These are phyloP conservation scores for Staphylotrichum longicolle DNA, from an alignment of 495 filamentous ascomycete genomes.

Conservation along the genomic window DNA sequence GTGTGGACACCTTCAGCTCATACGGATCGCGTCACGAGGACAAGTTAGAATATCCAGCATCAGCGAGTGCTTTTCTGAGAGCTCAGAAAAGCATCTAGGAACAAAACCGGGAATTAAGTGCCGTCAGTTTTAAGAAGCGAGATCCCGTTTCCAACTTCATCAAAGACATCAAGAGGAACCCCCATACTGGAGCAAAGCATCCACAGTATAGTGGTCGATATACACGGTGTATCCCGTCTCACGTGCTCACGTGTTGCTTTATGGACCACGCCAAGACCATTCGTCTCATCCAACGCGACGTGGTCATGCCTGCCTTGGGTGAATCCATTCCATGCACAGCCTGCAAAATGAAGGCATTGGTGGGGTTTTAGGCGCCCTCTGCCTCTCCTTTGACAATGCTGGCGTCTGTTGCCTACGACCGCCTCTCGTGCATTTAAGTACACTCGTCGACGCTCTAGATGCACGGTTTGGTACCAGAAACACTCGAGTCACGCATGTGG, in stretches of 20 bases:
- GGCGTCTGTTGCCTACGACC: neutral
- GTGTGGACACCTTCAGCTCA: too few relatives aligned
- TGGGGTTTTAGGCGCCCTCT: neutral
- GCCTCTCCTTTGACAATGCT: neutral
- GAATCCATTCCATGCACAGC: slow-evolving; percentile 2
- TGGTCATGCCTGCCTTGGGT: slow-evolving; percentile 15
- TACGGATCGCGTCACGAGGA: too few relatives aligned
- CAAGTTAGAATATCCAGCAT: too few relatives aligned
- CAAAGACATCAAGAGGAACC: too few relatives aligned
- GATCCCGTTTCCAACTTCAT: too few relatives aligned
- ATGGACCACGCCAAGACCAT: slow-evolving; percentile 1
- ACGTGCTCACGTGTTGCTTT: slow-evolving; percentile 17
- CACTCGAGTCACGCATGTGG: neutral
- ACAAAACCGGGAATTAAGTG: too few relatives aligned
- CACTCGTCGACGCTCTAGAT: neutral
- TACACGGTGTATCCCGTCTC: slow-evolving; percentile 1
- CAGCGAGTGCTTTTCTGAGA: too few relatives aligned
- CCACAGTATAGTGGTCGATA: neutral
- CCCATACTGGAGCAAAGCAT: too few relatives aligned
- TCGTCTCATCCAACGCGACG: slow-evolving; percentile 1
- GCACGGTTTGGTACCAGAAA: neutral
- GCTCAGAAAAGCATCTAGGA: too few relatives aligned
- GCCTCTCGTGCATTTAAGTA: neutral
- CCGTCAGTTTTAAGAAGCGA: too few relatives aligned
- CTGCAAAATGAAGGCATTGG: slow-evolving; percentile 8